Evolutionary conservation across 352 stramenopile genomes (phyloP), one percentile per base, ranked within the genome.

Genomic region (Phytopythium mirpurense): DNA sequence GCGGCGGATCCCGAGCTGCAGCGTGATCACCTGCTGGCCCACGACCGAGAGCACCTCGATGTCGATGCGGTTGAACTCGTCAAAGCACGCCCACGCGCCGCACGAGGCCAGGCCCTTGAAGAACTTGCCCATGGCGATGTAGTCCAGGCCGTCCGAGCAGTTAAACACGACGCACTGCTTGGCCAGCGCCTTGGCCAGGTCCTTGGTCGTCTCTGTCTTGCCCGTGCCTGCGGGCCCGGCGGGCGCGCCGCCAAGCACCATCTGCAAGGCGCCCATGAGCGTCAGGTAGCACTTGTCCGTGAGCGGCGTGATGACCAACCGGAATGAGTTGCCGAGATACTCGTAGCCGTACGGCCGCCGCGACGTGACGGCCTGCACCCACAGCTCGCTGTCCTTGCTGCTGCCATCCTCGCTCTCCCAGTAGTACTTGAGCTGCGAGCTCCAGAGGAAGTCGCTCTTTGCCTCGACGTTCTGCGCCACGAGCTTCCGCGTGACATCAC

Each of bases 101-200:
- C 88, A 97, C 0, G 86, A 88, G 23, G 92, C 93, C 0, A 98
- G 66, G 0, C 93, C 83, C 46, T 93, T 93, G 65, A 97, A 97
- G 63, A 96, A 97, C 56, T 97, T 97, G 15, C 85, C 92, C 93
- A 98, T 98, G 4, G 90, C 90, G 47, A 98, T 93, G 63, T 98
- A 98, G 52, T 98, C 93, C 2, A 98, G 60, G 0, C 91, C 90
- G 48, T 98, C 93, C 0, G 89, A 97, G 61, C 93, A 98, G 66
- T 98, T 98, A 56, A 97, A 98, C 9, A 98, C 93, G 5, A 98
- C 92, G 48, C 93, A 98, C 54, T 98, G 93, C 51, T 97, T 98
- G 3, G 93, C 93, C 0, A 98, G 65, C 3, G 91, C 93, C 54
- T 98, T 98, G 3, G 93, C 89, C 16, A 97, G 45, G 67, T 97